A percentile compares a stretch with the other conserved stretches of the same genome.
phyloP scores from a whole-genome alignment of 805 yeast species.

The Myxozyma sirexii region DNA sequence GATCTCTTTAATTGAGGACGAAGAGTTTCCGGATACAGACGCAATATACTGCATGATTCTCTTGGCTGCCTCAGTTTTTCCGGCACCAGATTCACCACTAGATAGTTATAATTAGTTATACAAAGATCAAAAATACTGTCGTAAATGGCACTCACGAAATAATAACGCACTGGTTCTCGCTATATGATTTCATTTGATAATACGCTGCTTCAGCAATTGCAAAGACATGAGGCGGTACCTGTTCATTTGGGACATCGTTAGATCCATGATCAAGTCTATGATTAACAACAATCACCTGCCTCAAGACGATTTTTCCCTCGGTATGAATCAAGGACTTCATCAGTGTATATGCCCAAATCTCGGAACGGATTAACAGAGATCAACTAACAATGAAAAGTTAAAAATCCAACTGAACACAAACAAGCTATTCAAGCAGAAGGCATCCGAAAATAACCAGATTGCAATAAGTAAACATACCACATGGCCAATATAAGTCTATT shows the following conservation, averaged over 20 bases:
- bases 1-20: slow-evolving; percentile 75
- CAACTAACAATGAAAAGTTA: slow-evolving; percentile 43
- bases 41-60: slow-evolving; percentile 91
- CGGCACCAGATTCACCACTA: slow-evolving; percentile 98
- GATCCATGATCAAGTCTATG: too few relatives aligned
- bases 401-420: neutral
- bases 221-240: slow-evolving; percentile 88
- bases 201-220: slow-evolving; percentile 98
- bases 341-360: slow-evolving; percentile 93
- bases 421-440: neutral
- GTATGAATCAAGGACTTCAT: slow-evolving; percentile 70
- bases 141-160: slow-evolving; percentile 53
- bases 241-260: too few relatives aligned
- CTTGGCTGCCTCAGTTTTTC: slow-evolving; percentile 96
- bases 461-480: slow-evolving; percentile 37
- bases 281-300: too few relatives aligned
- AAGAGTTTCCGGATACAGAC: slow-evolving; percentile 69
- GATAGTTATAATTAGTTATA: too few relatives aligned
- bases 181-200: slow-evolving; percentile 89
- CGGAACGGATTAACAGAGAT: slow-evolving; percentile 96
- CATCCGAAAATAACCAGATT: neutral
- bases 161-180: slow-evolving; percentile 95
- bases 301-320: slow-evolving; percentile 92
- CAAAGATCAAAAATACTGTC: too few relatives aligned
- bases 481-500: slow-evolving; percentile 44